Evolutionary conservation across 2,329 filamentous ascomycete species (phyloP), one percentile per base, ranked within the genome.

Genomic region (Tolypocladium tundrense): DNA sequence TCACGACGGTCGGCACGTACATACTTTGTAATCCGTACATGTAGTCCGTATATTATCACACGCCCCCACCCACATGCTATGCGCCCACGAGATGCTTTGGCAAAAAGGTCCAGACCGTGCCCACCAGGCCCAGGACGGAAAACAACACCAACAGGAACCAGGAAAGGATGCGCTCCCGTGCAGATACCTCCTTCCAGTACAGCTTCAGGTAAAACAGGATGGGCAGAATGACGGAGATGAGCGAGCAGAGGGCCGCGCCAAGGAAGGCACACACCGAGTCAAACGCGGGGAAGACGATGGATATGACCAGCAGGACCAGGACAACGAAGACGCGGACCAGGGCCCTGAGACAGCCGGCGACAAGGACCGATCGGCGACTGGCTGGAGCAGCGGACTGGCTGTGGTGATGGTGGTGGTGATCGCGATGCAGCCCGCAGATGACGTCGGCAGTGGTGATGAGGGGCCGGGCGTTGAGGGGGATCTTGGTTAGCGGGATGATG

Each of bases 401-500:
- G 42, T 72, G 71, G 31, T 69, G 58, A 33, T 76, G 63, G 51
- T 72, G 70, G 33, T 60, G 54, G 14, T 58, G 57, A 57, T 75
- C 62, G 56, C 71, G 71, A 68, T 89, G 86, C 50, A 97, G 79
- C 52, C 91, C 91, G 60, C 85, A 81, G 58, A 96, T 75, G 54
- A 94, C 84, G 75, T 97, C 94, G 56, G 90, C 73, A 0, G 91
- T 97, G 39, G 87, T 87, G 62, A 96, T 83, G 64, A 97, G 92
- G 13, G 93, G 94, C 2, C 92, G 87, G 10, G 89, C 88, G 69
- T 92, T 95, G 41, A 97, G 78, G 0, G 92, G 91, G n/a, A 97
- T 86, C 73, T 99, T 99, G 41, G 93, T 97, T 55, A 99, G 77
- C 0, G 93, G 94, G 62, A 97, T 96, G 68, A 97, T 91, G 67